Percentiles rank a stretch among this genome's conserved stretches.
phyloP scores from a whole-genome alignment of 129 eudicot species.

The Silybum marianum region DNA sequence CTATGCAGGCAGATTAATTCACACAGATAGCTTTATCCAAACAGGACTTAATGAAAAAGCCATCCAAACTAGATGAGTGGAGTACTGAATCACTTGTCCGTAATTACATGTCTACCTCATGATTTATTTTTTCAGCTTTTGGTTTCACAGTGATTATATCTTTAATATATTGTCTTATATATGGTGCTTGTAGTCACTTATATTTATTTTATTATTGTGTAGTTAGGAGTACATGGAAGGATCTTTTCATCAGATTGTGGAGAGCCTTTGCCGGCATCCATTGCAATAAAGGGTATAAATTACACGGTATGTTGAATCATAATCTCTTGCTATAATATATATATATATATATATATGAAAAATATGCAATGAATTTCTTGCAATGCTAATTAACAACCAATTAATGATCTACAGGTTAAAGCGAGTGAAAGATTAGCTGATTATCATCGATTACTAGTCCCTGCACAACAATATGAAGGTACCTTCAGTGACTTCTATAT shows the following conservation, averaged over 20 bases:
- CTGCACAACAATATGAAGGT: constrained; percentile 85
- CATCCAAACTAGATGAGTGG: neutral
- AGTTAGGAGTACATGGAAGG: constrained; percentile 94
- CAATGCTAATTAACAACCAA: neutral
- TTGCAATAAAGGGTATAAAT: constrained; percentile 74
- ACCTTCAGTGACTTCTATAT: constrained; percentile 16
- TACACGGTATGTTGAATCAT: constrained; percentile 56
- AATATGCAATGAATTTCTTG: constrained; percentile 3
- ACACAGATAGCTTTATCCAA: too few relatives aligned
- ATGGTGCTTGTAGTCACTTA: neutral
- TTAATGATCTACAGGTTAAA: constrained; percentile 50
- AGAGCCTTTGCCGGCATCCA: constrained; percentile 77
- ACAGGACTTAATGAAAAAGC: too few relatives aligned
- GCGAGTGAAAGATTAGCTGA: constrained; percentile 73
- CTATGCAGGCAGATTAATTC: too few relatives aligned
- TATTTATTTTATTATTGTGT: constrained; percentile 3
- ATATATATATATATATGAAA: neutral
- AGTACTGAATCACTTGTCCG: neutral
- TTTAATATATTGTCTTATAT: neutral
- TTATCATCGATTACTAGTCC: constrained; percentile 82
- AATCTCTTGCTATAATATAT: neutral
- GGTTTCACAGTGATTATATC: neutral
- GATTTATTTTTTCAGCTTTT: neutral
- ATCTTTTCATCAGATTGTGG: constrained; percentile 74
- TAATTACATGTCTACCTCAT: neutral